phyloP scores from a whole-genome alignment of 345 rosid genomes.

The Viola odorata region DNA sequence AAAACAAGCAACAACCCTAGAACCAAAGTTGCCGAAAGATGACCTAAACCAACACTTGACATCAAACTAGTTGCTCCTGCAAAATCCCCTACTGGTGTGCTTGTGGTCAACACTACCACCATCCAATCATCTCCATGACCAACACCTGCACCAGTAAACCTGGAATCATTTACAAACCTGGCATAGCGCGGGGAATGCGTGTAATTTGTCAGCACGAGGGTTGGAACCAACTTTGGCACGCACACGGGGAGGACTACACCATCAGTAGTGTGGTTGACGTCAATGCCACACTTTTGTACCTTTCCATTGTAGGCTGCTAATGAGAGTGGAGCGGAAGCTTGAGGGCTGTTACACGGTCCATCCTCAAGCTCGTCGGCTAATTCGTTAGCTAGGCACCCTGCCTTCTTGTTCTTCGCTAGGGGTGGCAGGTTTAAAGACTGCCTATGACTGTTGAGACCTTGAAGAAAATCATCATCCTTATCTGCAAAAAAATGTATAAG shows the following conservation, averaged over 20 bases:
- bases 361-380: conserved; percentile 8
- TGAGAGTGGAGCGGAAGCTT: neutral
- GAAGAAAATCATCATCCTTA: conserved; percentile 34
- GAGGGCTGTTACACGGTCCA: neutral
- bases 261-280: conserved; percentile 6
- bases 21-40: conserved; percentile 1
- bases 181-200: conserved; percentile 40
- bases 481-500: conserved; percentile 27
- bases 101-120: conserved; percentile 53
- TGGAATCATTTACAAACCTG: conserved; percentile 48
- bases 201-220: conserved; percentile 33
- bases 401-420: conserved; percentile 6
- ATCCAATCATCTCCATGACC: conserved; percentile 70
- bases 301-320: neutral
- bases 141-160: conserved; percentile 48
- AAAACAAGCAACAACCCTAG: conserved; percentile 14
- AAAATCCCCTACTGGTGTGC: conserved; percentile 42
- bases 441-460: conserved; percentile 18
- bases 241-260: conserved; percentile 16
- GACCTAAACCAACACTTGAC: conserved; percentile 6
- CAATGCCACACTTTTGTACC: conserved; percentile 14
- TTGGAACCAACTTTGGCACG: conserved; percentile 9
- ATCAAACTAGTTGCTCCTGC: conserved; percentile 19
- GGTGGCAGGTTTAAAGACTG: conserved; percentile 5
- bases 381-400: conserved; percentile 11